A percentile compares a stretch with the other conserved stretches of the same genome.
Conservation (phyloP, 306 rosid genomes). For the Citrullus amarus region DNA sequence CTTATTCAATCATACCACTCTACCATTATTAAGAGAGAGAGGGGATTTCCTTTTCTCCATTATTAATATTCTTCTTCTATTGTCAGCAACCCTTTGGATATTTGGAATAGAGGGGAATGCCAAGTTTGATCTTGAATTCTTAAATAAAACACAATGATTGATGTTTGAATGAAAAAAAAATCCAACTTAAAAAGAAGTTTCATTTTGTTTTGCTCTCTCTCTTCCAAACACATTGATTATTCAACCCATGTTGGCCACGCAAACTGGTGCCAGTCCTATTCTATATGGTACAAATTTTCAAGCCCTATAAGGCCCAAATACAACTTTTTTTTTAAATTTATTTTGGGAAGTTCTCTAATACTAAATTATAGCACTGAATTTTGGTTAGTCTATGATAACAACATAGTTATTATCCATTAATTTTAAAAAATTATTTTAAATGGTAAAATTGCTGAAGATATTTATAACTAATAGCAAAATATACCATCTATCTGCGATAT, state of each 20-base stretch:
- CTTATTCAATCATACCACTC: neutral
- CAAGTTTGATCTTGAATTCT: neutral
- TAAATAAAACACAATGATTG: neutral
- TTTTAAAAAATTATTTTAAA: too few species aligned
- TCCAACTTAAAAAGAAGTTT: neutral
- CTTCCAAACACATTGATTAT: neutral
- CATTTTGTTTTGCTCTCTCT: neutral
- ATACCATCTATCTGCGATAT: too few species aligned
- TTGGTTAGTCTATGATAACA: neutral
- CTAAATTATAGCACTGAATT: too few species aligned
- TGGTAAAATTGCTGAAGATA: too few species aligned
- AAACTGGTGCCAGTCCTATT: neutral
- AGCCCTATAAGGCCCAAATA: neutral
- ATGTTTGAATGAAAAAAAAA: neutral
- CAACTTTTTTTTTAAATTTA: too few species aligned
- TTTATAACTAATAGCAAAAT: too few species aligned
- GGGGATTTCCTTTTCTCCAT: neutral
- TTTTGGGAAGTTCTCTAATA: too few species aligned
- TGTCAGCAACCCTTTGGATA: conserved; percentile 1
- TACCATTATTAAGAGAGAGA: conserved; percentile 5
- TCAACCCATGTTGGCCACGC: neutral
- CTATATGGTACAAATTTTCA: neutral
- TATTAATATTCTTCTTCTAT: conserved; percentile 1
- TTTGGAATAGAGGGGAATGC: neutral
- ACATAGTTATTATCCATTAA: neutral